Base-by-base conservation (phyloP, 768 basidiomycete genomes). In the Calocybe cyanea region DNA sequence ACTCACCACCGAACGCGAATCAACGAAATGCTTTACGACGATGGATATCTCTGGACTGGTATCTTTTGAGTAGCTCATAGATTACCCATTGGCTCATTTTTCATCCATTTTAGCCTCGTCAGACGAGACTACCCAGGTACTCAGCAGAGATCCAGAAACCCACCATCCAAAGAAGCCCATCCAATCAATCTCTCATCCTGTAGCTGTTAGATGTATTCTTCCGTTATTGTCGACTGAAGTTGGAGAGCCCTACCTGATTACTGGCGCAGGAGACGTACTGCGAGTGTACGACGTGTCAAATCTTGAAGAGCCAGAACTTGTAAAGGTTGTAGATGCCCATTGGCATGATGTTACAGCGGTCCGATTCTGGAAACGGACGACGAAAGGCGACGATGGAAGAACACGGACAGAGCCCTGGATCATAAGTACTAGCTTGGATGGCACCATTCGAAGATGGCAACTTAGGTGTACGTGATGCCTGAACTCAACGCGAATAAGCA, bases 41-140 rank as follows among this genome's bases (percentile, higher is more conserved):
- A 72, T n/a, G 85, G 75, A 1, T 75, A 85, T n/a, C 66, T 97
- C 17, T 97, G 93, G 93, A 92, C 88, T 43, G 91, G 95, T 95
- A 57, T 41, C 50, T 47, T 9, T 33, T 15, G 5, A 6, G n/a
- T 35, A 14, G 34, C 13, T 28, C 11, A 14, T 35, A 6, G 7
- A 35, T 6, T n/a, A 35, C 13, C 17, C 14, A n/a, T 35, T 35
- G 7, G 34, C 13, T 18, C 7, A 35, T 35, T 35, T 14, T 7
- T 24, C 15, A 10, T 28, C 5, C 3, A 15, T 41, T 18, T 13
- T 56, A 96, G 96, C 87, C 9, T 98, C 96, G 11, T 72, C 87
- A 11, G 96, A 99, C 61, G 87, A 92, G 33, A 87, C 88, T 0
- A 83, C 86, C 1, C 81, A 85, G 48, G 70, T 90, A 9, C 61